Conservation (phyloP, 148 eudicot species). For the Pouteria glomerata region DNA sequence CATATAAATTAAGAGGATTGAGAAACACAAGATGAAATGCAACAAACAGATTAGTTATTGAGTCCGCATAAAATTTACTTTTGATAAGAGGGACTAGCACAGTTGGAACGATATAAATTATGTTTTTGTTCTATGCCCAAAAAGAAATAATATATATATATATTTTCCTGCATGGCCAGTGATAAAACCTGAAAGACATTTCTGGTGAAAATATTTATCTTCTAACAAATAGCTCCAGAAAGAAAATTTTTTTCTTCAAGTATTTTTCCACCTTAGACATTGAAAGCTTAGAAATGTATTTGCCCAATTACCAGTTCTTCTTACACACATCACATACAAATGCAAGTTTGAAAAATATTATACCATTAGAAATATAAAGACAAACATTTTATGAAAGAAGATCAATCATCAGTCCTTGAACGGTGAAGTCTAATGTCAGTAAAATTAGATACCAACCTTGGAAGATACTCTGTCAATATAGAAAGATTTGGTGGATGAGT, state of each 20-base stretch:
- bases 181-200: background rate
- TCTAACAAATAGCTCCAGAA: background rate
- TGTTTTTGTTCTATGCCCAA: too few species aligned
- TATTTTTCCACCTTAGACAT: background rate
- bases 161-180: conserved; percentile 2
- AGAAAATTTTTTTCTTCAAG: background rate
- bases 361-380: background rate
- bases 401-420: background rate
- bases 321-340: background rate
- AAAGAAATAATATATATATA: too few species aligned
- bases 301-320: background rate
- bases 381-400: background rate
- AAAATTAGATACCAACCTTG: conserved; percentile 49
- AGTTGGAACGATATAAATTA: too few species aligned
- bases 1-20: conserved; percentile 7
- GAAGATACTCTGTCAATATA: conserved; percentile 88
- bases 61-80: background rate
- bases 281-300: background rate
- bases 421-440: background rate
- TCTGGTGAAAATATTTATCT: background rate
- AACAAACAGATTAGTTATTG: background rate
- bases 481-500: conserved; percentile 92
- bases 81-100: too few species aligned
- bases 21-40: background rate
- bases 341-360: background rate